Conservation (phyloP, 305 asterid genomes). For the Striga hermonthica region DNA sequence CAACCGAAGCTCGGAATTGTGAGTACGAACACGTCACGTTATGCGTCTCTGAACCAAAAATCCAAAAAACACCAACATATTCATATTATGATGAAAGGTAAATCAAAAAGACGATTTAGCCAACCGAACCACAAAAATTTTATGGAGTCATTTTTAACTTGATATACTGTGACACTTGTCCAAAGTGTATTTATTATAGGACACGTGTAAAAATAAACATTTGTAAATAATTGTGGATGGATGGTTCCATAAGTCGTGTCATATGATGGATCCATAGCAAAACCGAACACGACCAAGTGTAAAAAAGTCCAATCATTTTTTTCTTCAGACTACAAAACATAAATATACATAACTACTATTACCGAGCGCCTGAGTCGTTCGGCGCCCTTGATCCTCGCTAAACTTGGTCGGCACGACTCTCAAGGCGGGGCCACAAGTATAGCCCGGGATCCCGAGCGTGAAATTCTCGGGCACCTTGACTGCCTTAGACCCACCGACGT, state of each 20-base stretch:
- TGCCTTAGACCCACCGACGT: slow-evolving; percentile 31
- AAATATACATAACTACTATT: background rate
- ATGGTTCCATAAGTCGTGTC: no score
- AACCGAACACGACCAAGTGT: no score
- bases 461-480: slow-evolving; percentile 44
- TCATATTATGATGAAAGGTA: background rate
- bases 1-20: slow-evolving; percentile 52
- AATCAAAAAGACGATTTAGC: background rate
- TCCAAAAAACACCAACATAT: background rate
- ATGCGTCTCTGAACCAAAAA: slow-evolving; percentile 51
- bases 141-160: no score
- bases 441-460: slow-evolving; percentile 60
- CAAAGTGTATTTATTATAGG: no score
- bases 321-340: no score
- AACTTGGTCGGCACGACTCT: slow-evolving; percentile 59
- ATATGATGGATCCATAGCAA: no score
- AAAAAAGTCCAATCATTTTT: no score
- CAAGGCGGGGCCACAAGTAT: slow-evolving; percentile 61
- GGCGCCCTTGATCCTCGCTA: slow-evolving; percentile 50
- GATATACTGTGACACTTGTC: no score
- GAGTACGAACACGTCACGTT: slow-evolving; percentile 71
- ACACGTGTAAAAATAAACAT: no score
- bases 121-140: background rate
- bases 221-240: no score
- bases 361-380: slow-evolving; percentile 76